phyloP scores from a whole-genome alignment of 257 asterid species.

The Lycium barbarum region DNA sequence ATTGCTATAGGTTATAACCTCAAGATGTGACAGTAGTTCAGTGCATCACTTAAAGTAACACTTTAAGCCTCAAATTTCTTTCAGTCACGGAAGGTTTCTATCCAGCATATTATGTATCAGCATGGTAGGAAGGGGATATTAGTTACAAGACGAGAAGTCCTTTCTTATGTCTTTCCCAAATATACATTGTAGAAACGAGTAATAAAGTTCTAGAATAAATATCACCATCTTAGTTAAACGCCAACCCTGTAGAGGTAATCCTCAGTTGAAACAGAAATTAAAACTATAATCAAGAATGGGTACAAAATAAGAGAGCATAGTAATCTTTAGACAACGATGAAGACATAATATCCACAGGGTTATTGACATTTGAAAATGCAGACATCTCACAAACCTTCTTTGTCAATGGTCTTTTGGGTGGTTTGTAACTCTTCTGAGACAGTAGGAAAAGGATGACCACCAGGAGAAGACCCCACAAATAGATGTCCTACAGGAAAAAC shows the following conservation, averaged over 20 bases:
- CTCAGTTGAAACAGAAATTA: neutral
- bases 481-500: constrained; percentile 74
- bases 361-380: neutral
- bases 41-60: neutral
- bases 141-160: neutral
- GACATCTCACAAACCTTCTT: constrained; percentile 58
- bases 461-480: constrained; percentile 81
- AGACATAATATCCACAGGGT: neutral
- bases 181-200: constrained; percentile 1
- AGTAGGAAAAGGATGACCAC: constrained; percentile 84
- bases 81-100: neutral
- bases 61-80: neutral
- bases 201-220: constrained; percentile 3
- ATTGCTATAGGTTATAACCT: constrained; percentile 1
- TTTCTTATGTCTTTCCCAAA: constrained; percentile 15
- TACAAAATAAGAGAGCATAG: neutral
- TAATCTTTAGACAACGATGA: neutral
- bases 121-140: neutral
- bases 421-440: constrained; percentile 90
- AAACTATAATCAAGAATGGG: neutral
- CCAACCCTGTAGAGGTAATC: neutral
- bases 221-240: neutral
- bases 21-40: neutral
- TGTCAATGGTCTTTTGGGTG: constrained; percentile 96
- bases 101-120: neutral